These are phyloP conservation scores for Annona cherimola DNA, from an alignment of 164 flowering plant species.

Conservation along the genomic window DNA sequence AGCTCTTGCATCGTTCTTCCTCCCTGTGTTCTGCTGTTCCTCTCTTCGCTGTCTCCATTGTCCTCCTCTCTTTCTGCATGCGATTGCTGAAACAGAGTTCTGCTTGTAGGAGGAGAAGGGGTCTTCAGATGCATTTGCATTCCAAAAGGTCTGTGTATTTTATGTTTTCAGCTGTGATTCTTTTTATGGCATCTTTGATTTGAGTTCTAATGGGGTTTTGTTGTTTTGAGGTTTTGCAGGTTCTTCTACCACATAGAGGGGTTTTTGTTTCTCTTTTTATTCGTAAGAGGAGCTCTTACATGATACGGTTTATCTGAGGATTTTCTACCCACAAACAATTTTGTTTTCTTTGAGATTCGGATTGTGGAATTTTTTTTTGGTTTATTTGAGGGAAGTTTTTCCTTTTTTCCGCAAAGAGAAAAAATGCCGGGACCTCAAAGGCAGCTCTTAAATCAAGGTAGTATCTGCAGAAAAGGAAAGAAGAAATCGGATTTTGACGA, in stretches of 20 bases:
- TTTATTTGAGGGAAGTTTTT: background rate
- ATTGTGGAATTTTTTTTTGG: conserved; percentile 5
- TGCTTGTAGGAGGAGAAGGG: conserved; percentile 20
- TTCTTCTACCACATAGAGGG: conserved; percentile 71
- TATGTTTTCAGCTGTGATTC: conserved; percentile 4
- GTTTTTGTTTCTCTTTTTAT: conserved; percentile 43
- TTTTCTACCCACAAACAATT: background rate
- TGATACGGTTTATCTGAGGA: conserved; percentile 20
- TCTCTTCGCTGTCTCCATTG: background rate
- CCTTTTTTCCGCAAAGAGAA: background rate
- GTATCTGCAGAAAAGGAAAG: conserved; percentile 20
- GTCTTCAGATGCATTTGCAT: conserved; percentile 79
- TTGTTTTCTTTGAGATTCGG: conserved; percentile 11
- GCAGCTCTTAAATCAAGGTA: conserved; percentile 20
- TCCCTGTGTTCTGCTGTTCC: background rate
- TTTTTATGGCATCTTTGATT: background rate
- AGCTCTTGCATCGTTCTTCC: conserved; percentile 25
- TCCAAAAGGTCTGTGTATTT: conserved; percentile 54
- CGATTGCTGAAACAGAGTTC: conserved; percentile 18
- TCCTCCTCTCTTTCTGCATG: conserved; percentile 25
- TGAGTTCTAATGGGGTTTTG: conserved; percentile 6
- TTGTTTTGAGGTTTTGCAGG: conserved; percentile 47
- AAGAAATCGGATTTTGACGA: conserved; percentile 9
- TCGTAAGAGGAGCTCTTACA: conserved; percentile 58
- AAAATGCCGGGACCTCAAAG: conserved; percentile 34